Base-by-base conservation (phyloP, 2,329 filamentous ascomycete genomes). In the Sporothrix schenckii region DNA sequence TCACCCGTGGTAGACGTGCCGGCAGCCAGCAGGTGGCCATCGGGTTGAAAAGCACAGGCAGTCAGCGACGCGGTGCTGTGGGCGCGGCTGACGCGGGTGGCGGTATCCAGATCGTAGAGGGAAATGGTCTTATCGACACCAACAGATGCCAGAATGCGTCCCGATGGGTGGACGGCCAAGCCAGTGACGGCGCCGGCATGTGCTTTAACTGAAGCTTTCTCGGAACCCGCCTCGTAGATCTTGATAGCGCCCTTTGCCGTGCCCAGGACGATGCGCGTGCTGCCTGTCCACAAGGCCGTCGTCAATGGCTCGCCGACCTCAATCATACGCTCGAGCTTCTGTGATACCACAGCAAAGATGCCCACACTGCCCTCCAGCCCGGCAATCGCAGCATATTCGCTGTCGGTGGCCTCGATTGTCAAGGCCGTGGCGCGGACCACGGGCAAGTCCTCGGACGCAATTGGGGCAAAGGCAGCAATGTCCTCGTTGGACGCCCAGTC, bases 111-210 rank as follows among this genome's bases (percentile, higher is more conserved):
- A 74, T 98, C 93, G 80, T 98, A 97, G 73, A 98, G 88, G 1
- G 94, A 88, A 77, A 97, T 93, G 79, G 91, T 94, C 87, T 97
- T 97, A 79, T 99, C 95, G 1, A 89, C 87, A 65, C 94, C 94
- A 47, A 95, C 91, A 0, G 94, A 97, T 2, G 92, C 94, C 61
- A 97, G 79, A 70, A 99, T 88, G 68, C 91, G 88, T 52, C 91
- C 92, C 74, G 91, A 91, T 0, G 95, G 93, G 79, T 99, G 95
- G 9, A 94, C 78, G 49, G 92, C 89, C 70, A 99, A 80, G 5
- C 88, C 90, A 10, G 90, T 95, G 1, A 89, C 91, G 70, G 92
- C 85, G 4, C 94, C 94, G 27, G 93, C 91, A 79, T 99, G 95
- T 68, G 92, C 89, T n/a, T 86, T 84, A 75, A 97, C 88, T 58